Evolutionary conservation across 495 filamentous ascomycete genomes (phyloP), one percentile per base, ranked within the genome.

Genomic region (Aspergillus heteromorphus): DNA sequence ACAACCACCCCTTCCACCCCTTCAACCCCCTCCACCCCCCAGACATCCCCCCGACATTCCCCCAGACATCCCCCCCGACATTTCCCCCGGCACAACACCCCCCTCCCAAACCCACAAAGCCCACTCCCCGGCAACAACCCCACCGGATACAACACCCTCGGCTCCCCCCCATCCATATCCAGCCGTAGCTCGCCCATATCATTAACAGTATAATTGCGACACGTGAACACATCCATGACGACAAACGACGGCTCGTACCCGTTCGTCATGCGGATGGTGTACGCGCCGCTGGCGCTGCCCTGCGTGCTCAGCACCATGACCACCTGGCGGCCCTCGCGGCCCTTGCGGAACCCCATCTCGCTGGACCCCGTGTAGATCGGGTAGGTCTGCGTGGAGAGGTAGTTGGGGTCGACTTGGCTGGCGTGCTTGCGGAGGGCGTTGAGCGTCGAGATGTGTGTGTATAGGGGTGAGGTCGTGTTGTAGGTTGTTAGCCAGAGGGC

Each of bases 401-500:
- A 87, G 17, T 55, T 53, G 2, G 54, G 48, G 31, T 82, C 76
- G 21, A 78, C 61, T 16, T 57, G 59, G 51, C 79, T 72, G 41
- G 80, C 83, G 11, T 77, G 76, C 49, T 75, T 79, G 14, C 86
- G 79, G 58, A 88, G 73, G 40, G 72, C 65, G 72, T 89, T 89
- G 30, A 88, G 65, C 2, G 59, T 67, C 0, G 75, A 61, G 43
- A 84, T 82, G 54, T 78, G 77, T 7, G 67, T 70, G 74, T 89
- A 91, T 2, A 91, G 74, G 13, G 79, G 67, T 0, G 81, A 61
- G 16, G 62, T 63, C 20, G 81, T 87, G 48, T 77, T 64, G 67
- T 88, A 93, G 6, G 69, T 68, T 27, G 81, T 81, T 16, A 80
- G 72, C 89, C 89, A 93, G 40, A 90, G 61, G 27, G 88, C 86